Evolutionary conservation across 75 land plant species (phyloP), one percentile per base, ranked within the genome.

Genomic region (Cryptomeria japonica): DNA sequence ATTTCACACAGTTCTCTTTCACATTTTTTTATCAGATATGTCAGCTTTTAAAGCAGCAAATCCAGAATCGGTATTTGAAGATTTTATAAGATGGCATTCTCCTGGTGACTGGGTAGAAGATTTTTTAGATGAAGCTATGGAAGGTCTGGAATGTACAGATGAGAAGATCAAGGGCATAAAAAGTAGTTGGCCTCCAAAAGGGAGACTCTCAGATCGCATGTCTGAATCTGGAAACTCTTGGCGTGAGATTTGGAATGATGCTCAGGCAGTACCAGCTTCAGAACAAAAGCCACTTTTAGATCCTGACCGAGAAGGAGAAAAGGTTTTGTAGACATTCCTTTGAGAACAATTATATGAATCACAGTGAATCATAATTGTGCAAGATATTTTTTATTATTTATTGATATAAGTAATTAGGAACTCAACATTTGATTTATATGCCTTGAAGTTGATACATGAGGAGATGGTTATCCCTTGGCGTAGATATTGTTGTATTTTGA

Each of bases 41-140:
- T 94, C 99, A 58, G 99, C 99, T 70, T 98, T 98, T 87, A 98
- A 98, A 91, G 98, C 99, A 84, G 99, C 99, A 87, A 98, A 98
- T 89, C 99, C 99, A 83, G 95, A 92, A 86, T 96, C 99, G 56
- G 91, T 93, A 51, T 94, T 98, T 91, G 99, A 98, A 93, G 99
- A 98, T 86, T 98, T 98, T 80, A 95, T 97, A 44, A 88, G 96
- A 53, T 98, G 99, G 99, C 97, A 98, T 91, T 98, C 99, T 44
- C 99, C 96, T 84, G 92, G 93, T 72, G 99, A 98, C 85, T 94
- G 99, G 99, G 90, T 94, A 75, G 89, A 90, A 56, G 87, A 91
- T 90, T 61, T 87, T 31, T 11, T 34, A 86, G 86, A 49, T 72
- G 41, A 78, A 85, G 86, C 82, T 36, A 79, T 72, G 12, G 90